phyloP scores from a whole-genome alignment of 2,329 filamentous ascomycete genomes.

The Botrytis fabae region DNA sequence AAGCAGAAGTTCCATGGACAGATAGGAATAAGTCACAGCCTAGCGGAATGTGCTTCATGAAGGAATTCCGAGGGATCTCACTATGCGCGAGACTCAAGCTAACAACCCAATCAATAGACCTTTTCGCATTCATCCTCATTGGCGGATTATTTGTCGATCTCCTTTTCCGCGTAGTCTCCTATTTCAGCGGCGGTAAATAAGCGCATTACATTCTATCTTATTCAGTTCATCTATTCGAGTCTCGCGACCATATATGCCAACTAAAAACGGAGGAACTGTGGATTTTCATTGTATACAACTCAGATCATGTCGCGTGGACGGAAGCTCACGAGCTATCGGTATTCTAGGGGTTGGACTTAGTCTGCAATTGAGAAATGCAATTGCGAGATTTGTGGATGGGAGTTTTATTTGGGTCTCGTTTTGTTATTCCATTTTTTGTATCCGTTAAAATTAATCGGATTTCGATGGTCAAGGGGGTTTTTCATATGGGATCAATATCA shows the following conservation, averaged over 20 bases:
- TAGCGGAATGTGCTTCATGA: not conserved
- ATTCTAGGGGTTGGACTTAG: slow-evolving; percentile 4
- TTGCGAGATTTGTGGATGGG: slow-evolving; percentile 6
- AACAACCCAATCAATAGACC: not conserved
- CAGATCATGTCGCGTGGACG: not conserved
- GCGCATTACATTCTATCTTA: not conserved
- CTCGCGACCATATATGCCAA: not conserved
- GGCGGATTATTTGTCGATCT: slow-evolving; percentile 7
- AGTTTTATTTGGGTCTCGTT: slow-evolving; percentile 3
- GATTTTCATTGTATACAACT: not conserved
- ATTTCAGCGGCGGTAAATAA: slow-evolving; percentile 12
- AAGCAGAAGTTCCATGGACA: not conserved
- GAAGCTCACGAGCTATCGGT: not conserved
- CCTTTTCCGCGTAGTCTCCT: not conserved
- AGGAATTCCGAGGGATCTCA: not conserved
- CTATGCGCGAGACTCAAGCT: not conserved
- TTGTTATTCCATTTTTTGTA: not conserved
- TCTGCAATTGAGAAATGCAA: not conserved
- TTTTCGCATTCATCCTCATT: slow-evolving; percentile 7
- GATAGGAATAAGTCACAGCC: not conserved
- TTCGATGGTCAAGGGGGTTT: not conserved
- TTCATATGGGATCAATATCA: slow-evolving; percentile 2
- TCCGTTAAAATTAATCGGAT: not conserved
- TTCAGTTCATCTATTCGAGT: not conserved
- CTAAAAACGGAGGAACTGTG: not conserved